Evolutionary conservation across 2,329 filamentous ascomycete genomes (phyloP).

Genomic region (Penicillium verrucosum): DNA sequence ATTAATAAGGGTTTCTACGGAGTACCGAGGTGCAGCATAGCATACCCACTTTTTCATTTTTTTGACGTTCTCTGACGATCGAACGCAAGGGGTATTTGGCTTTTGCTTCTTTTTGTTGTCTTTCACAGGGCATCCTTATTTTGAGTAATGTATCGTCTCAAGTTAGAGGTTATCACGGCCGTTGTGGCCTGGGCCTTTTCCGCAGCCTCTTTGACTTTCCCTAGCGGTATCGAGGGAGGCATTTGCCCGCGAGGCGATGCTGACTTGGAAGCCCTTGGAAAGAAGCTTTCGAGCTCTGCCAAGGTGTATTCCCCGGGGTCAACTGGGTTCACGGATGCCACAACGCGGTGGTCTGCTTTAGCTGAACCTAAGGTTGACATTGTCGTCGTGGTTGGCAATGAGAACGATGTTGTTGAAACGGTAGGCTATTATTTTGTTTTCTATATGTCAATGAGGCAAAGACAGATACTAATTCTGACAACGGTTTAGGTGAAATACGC

Average conservation of each 20-base stretch:
- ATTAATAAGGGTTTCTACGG: neutral
- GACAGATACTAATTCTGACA: neutral
- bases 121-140: neutral
- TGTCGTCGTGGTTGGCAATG: slow-evolving; percentile 48
- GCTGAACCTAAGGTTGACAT: slow-evolving; percentile 45
- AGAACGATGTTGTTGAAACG: slow-evolving; percentile 50
- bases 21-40: neutral
- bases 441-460: neutral
- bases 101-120: neutral
- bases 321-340: slow-evolving; percentile 38
- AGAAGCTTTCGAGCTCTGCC: slow-evolving; percentile 37
- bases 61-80: neutral
- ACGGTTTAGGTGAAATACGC: slow-evolving; percentile 45
- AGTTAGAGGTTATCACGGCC: slow-evolving; percentile 15
- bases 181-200: slow-evolving; percentile 25
- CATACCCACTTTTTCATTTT: neutral
- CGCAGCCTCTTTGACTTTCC: slow-evolving; percentile 7
- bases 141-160: neutral
- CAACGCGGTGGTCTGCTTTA: slow-evolving; percentile 48
- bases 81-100: neutral
- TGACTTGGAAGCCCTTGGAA: slow-evolving; percentile 18
- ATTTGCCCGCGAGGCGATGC: slow-evolving; percentile 12
- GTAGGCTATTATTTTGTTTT: slow-evolving; percentile 30
- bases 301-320: slow-evolving; percentile 46
- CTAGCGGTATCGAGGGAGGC: slow-evolving; percentile 1